phyloP scores from a whole-genome alignment of 169 alveolate genomes.

The Plasmodium falciparum region DNA sequence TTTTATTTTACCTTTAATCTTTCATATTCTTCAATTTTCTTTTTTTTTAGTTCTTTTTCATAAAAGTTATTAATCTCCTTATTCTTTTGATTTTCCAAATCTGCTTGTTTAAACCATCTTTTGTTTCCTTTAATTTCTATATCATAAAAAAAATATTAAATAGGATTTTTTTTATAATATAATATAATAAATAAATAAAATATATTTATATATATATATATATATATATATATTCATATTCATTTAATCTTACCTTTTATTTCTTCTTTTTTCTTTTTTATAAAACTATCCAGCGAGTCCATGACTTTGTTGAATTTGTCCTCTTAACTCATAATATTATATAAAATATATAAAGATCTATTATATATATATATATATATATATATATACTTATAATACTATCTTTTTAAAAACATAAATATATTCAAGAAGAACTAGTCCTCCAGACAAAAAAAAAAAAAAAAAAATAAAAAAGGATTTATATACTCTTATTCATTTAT shows the following conservation, averaged over 20 bases:
- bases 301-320: slow-evolving; percentile 22
- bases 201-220: background rate
- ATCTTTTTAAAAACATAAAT: too few species aligned
- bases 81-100: slow-evolving; percentile 62
- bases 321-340: slow-evolving; percentile 45
- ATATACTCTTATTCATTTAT: too few species aligned
- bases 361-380: too few species aligned
- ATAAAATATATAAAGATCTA: background rate
- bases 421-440: too few species aligned
- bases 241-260: slow-evolving; percentile 43
- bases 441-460: too few species aligned
- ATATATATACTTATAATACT: too few species aligned
- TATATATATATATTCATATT: background rate
- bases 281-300: slow-evolving; percentile 64
- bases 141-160: background rate
- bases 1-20: slow-evolving; percentile 58
- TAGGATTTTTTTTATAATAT: background rate
- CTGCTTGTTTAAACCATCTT: slow-evolving; percentile 74
- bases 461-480: too few species aligned
- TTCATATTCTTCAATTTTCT: slow-evolving; percentile 70
- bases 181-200: background rate
- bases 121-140: slow-evolving; percentile 73
- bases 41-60: slow-evolving; percentile 67
- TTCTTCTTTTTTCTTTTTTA: slow-evolving; percentile 73
- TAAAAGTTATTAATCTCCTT: slow-evolving; percentile 43